Evolutionary conservation across 2,329 filamentous ascomycete species (phyloP).

Genomic region (Juglanconis juglandina): DNA sequence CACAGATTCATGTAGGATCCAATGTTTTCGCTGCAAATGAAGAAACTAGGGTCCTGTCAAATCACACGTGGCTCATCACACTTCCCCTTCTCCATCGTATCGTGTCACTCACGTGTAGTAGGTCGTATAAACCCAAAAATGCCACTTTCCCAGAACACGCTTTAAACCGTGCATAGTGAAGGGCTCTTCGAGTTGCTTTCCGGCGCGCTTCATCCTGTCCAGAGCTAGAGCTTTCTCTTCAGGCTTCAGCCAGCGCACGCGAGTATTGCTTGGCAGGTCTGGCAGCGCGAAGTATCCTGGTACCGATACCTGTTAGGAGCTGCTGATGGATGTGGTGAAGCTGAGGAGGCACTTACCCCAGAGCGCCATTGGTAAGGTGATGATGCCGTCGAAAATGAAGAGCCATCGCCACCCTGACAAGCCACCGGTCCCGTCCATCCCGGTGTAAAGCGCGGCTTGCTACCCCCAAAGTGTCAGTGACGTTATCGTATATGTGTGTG

Average conservation of each 20-base stretch:
- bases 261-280: slow-evolving; percentile 21
- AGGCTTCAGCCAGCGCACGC: slow-evolving; percentile 25
- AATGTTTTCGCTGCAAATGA: slow-evolving; percentile 26
- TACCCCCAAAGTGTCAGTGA: neutral
- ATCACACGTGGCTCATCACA: neutral
- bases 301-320: neutral
- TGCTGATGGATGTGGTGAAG: too few species aligned
- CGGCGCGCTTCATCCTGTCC: slow-evolving; percentile 24
- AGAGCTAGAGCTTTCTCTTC: slow-evolving; percentile 23
- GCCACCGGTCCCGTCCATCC: slow-evolving; percentile 23
- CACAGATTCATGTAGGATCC: slow-evolving; percentile 27
- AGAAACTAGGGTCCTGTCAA: slow-evolving; percentile 20
- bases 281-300: slow-evolving; percentile 22
- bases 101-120: slow-evolving; percentile 23
- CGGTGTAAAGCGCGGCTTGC: slow-evolving; percentile 25
- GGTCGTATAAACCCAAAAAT: slow-evolving; percentile 29
- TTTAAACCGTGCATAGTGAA: slow-evolving; percentile 20
- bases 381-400: slow-evolving; percentile 28
- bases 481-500: neutral
- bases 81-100: neutral
- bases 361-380: slow-evolving; percentile 29
- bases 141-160: slow-evolving; percentile 29
- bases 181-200: slow-evolving; percentile 23
- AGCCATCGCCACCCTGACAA: slow-evolving; percentile 27
- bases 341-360: slow-evolving; percentile 17